Percentiles rank a stretch among this genome's conserved stretches.
These are phyloP conservation scores for Cinnamomum chago DNA, from an alignment of 164 flowering plant species.

Conservation along the genomic window DNA sequence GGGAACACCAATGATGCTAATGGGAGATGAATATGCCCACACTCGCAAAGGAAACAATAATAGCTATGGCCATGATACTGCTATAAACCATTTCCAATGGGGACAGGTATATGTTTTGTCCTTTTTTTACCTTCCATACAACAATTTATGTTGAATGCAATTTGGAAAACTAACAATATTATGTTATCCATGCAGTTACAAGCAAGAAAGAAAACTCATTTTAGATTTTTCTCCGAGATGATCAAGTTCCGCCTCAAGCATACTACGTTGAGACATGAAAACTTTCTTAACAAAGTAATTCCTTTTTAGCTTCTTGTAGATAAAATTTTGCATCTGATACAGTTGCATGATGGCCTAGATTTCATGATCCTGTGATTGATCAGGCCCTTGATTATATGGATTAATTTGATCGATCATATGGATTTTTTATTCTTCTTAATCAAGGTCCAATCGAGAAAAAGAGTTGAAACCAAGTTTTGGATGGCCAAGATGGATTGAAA, in stretches of 20 bases:
- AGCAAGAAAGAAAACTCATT: slow-evolving; percentile 45
- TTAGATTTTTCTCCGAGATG: slow-evolving; percentile 82
- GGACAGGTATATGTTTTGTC: slow-evolving; percentile 35
- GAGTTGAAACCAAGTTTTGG: too few species aligned
- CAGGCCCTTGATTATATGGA: too few species aligned
- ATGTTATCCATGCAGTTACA: slow-evolving; percentile 50
- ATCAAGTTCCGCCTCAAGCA: slow-evolving; percentile 63
- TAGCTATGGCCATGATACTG: slow-evolving; percentile 92
- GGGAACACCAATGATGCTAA: slow-evolving; percentile 98
- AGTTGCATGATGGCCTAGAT: too few species aligned
- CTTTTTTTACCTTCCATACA: not conserved
- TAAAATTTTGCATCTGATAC: too few species aligned
- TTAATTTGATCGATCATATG: too few species aligned
- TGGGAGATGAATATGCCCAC: slow-evolving; percentile 99
- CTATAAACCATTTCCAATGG: slow-evolving; percentile 88
- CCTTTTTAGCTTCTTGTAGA: slow-evolving; percentile 4
- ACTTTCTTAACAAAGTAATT: slow-evolving; percentile 67
- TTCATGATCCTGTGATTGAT: too few species aligned
- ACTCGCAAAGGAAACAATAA: slow-evolving; percentile 95
- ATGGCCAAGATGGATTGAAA: too few species aligned
- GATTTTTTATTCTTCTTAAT: too few species aligned
- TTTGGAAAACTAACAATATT: not conserved
- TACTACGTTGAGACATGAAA: slow-evolving; percentile 46
- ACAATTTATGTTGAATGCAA: not conserved
- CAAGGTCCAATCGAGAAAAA: too few species aligned